Evolutionary conservation across 192 early-diverging fungal genomes (phyloP).

Genomic region (Rhizophagus clarus): DNA sequence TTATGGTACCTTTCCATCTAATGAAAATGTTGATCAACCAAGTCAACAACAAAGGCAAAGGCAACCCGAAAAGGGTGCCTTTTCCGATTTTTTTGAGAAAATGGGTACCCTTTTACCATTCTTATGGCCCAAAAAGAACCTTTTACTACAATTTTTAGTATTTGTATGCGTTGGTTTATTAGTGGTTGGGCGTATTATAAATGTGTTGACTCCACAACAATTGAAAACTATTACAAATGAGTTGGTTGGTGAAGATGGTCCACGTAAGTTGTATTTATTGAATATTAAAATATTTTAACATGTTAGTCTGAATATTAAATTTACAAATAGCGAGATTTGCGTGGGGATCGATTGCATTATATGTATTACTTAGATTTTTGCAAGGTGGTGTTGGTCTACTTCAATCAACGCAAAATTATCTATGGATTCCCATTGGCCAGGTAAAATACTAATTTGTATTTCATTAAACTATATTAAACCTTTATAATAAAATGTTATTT

Average conservation of each 20-base stretch:
- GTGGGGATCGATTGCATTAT: conserved; percentile 62
- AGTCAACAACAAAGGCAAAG: conserved; percentile 7
- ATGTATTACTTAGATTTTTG: conserved; percentile 65
- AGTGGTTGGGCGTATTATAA: conserved; percentile 67
- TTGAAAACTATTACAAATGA: conserved; percentile 82
- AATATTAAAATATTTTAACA: too few species aligned
- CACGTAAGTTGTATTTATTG: not conserved
- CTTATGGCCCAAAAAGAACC: conserved; percentile 75
- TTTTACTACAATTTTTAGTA: conserved; percentile 66
- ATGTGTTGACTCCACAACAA: conserved; percentile 82
- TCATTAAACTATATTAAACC: too few species aligned
- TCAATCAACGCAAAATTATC: conserved; percentile 76
- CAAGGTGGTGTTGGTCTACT: conserved; percentile 80
- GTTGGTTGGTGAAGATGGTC: conserved; percentile 42
- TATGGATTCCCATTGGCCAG: conserved; percentile 94
- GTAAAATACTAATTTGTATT: not conserved
- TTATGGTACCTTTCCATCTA: conserved; percentile 28
- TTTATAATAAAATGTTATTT: not conserved
- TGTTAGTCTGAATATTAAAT: too few species aligned
- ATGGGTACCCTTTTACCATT: conserved; percentile 75
- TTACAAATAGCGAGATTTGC: conserved; percentile 41
- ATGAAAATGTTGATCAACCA: conserved; percentile 38
- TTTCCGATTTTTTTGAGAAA: conserved; percentile 53
- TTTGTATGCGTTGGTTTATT: conserved; percentile 70
- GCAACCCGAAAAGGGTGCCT: conserved; percentile 32